A percentile compares a stretch with the other conserved stretches of the same genome.
Evolutionary conservation across 768 basidiomycete genomes (phyloP).

Genomic region (Neoboletus subvelutipes): DNA sequence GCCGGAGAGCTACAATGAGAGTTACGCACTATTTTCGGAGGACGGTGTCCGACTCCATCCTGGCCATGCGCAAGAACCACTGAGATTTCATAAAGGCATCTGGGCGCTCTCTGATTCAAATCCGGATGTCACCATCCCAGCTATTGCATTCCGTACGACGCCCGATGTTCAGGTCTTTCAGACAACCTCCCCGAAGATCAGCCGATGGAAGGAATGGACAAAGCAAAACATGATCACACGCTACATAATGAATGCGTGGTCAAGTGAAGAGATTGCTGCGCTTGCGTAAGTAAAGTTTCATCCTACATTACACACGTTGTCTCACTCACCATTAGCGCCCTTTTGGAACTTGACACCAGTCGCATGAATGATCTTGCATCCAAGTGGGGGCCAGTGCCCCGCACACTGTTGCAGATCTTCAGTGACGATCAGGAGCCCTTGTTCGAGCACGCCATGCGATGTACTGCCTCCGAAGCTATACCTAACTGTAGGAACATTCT

Average conservation of each 20-base stretch:
- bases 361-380: constrained; percentile 1
- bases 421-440: not conserved
- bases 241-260: constrained; percentile 6
- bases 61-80: not conserved
- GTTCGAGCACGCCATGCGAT: not conserved
- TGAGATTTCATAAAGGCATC: not conserved
- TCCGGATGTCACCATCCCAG: not conserved
- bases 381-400: not conserved
- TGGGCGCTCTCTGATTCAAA: constrained; percentile 7
- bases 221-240: not conserved
- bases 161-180: constrained; percentile 3
- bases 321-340: not conserved
- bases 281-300: constrained; percentile 1
- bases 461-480: not conserved
- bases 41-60: not conserved
- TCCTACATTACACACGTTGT: not conserved
- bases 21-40: constrained; percentile 1
- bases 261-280: not conserved
- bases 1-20: not conserved
- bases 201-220: constrained; percentile 7
- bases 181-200: not conserved
- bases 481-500: not conserved
- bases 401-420: not conserved
- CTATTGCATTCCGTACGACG: not conserved
- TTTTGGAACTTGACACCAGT: not conserved